Percentiles rank a stretch among this genome's conserved stretches.
Conservation (phyloP, 495 filamentous ascomycete genomes). For the Talaromyces thailandensis region DNA sequence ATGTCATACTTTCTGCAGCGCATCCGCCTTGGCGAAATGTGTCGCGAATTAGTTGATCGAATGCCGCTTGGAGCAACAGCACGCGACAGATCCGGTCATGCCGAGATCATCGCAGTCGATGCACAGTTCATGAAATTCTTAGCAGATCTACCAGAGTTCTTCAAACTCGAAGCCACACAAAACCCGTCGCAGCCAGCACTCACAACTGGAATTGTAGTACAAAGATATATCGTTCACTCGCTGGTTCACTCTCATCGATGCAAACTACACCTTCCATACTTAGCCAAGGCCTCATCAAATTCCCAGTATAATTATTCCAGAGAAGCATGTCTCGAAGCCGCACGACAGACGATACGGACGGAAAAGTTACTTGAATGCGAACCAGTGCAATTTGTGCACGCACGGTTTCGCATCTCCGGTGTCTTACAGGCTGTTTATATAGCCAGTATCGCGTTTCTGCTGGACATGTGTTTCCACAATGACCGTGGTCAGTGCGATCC, state of each 20-base stretch:
- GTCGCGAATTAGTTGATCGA: slow-evolving; percentile 32
- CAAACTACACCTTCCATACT: slow-evolving; percentile 30
- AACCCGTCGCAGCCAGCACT: neutral
- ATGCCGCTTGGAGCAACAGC: slow-evolving; percentile 14
- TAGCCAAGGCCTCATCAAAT: slow-evolving; percentile 17
- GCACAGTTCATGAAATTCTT: slow-evolving; percentile 18
- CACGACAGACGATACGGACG: slow-evolving; percentile 21
- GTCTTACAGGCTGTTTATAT: slow-evolving; percentile 26
- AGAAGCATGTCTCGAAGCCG: slow-evolving; percentile 26
- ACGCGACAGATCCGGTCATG: slow-evolving; percentile 8
- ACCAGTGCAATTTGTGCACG: slow-evolving; percentile 12
- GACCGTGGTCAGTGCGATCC: slow-evolving; percentile 9
- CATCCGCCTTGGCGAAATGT: slow-evolving; percentile 35
- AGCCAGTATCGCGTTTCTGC: slow-evolving; percentile 26
- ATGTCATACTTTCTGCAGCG: slow-evolving; percentile 39
- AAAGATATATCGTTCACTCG: slow-evolving; percentile 26
- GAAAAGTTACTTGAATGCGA: slow-evolving; percentile 16
- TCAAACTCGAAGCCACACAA: slow-evolving; percentile 4
- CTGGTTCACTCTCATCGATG: slow-evolving; percentile 28
- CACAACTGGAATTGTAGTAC: slow-evolving; percentile 16
- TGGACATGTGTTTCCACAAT: slow-evolving; percentile 23
- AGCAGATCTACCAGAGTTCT: slow-evolving; percentile 15
- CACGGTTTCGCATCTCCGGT: slow-evolving; percentile 17
- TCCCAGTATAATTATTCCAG: slow-evolving; percentile 21
- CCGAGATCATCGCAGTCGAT: slow-evolving; percentile 22